Conservation (phyloP, 1,284 basidiomycete genomes). For the Bjerkandera adusta region DNA sequence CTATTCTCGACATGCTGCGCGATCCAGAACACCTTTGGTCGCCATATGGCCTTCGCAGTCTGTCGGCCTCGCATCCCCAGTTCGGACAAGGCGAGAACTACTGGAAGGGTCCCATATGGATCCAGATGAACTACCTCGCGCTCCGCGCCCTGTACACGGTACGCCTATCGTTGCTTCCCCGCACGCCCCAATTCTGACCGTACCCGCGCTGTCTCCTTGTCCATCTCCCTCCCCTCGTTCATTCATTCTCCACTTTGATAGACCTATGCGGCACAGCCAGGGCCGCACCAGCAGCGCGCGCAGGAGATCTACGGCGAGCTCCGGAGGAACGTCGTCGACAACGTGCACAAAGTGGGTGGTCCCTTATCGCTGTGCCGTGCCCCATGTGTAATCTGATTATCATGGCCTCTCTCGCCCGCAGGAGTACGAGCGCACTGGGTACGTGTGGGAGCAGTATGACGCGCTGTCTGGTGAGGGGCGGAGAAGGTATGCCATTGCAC, state of each 20-base stretch:
- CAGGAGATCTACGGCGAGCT: conserved; percentile 78
- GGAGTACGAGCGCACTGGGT: conserved; percentile 91
- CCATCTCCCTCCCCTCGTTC: background rate
- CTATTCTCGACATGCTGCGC: conserved; percentile 76
- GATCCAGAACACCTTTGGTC: conserved; percentile 91
- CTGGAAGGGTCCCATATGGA: conserved; percentile 96
- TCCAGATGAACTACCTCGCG: conserved; percentile 93
- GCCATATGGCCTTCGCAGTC: conserved; percentile 81
- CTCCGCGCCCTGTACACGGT: conserved; percentile 79
- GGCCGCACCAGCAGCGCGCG: conserved; percentile 77
- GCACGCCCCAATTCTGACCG: background rate
- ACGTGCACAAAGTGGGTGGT: conserved; percentile 74
- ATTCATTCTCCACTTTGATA: conserved; percentile 28
- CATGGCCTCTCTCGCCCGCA: conserved; percentile 36
- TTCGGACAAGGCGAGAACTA: conserved; percentile 94
- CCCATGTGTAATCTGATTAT: conserved; percentile 1
- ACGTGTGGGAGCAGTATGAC: conserved; percentile 97
- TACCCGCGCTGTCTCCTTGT: background rate
- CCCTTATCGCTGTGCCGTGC: background rate
- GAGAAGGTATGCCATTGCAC: conserved; percentile 66
- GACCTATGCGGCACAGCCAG: conserved; percentile 78
- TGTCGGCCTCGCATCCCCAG: conserved; percentile 81
- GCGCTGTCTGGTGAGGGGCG: conserved; percentile 78
- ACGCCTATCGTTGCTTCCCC: conserved; percentile 12
- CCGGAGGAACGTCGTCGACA: conserved; percentile 80